Evolutionary conservation across 2,329 filamentous ascomycete species (phyloP), one percentile per base, ranked within the genome.

Genomic region (Apiospora rasikravindrae): DNA sequence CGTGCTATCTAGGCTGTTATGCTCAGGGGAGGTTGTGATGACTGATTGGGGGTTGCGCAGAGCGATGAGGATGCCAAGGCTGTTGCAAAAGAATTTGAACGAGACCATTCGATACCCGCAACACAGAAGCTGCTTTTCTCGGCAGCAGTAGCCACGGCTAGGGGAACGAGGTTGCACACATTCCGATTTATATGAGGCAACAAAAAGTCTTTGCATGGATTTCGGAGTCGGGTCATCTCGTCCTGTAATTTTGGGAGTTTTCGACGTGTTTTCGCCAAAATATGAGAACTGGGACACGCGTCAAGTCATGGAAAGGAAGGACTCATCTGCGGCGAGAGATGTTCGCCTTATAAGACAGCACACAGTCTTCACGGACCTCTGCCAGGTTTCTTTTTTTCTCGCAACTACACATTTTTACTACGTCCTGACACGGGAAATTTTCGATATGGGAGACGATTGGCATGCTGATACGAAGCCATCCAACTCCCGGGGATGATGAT

Each of bases 151-250:
- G 71, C 47, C 64, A 51, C 53, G 67, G 69, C 74, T 73, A 22
- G 33, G 33, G 74, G 70, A 75, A 75, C 73, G 72, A 77, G 73
- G 76, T 74, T 74, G 74, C 75, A 74, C 73, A 76, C 76, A 76
- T 74, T 74, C 73, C 71, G 74, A 75, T 76, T 76, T 76, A 76
- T 74, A 76, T 74, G 75, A 77, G 75, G 76, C 70, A 71, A 78
- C 76, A 64, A 64, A 61, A 64, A 64, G 29, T 64, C 33, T 64
- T 77, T 79, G 77, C 78, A 80, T 80, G 77, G 77, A 76, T 75
- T 76, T 73, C 75, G 76, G 78, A 80, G 76, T 80, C 77, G 74
- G 77, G 75, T 77, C 74, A 76, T 78, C 70, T 71, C 72, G 71
- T 73, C 72, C 76, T 74, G 74, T 75, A 76, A 75, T 72, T 77